Evolutionary conservation across 2,329 filamentous ascomycete species (phyloP), one percentile per base, ranked within the genome.

Genomic region (Talaromyces sp.): DNA sequence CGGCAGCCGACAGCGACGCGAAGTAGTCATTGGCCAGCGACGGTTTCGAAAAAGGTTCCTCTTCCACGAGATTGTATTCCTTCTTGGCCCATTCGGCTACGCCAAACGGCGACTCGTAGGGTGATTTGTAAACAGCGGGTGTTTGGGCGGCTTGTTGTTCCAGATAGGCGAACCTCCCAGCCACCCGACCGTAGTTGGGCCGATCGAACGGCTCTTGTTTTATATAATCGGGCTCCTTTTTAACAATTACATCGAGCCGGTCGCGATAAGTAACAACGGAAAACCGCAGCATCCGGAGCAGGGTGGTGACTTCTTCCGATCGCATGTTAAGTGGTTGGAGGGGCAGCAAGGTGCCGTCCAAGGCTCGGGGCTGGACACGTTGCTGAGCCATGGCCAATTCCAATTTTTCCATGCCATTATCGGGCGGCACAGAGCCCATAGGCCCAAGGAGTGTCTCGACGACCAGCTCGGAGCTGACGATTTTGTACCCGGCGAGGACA

Each of bases 331-430:
- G 71, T 37, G 76, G 76, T 63, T 79, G 78, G 62, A 73, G 70
- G 14, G 76, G 73, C 31, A 79, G 68, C 61, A 78, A 65, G 57
- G 76, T 75, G 57, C 77, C 77, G 69, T 80, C 77, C 31, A 72
- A 68, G 27, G 77, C 74, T 64, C 75, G 72, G 14, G 76, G 74
- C 65, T 79, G 76, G 58, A 80, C 78, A 64, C 76, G 74, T 67
- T 79, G 78, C 68, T 80, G 78, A 62, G 77, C 76, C 78, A 80
- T 80, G 61, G 75, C 76, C n/a, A 79, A 72, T 65, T 76, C 78
- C 39, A 80, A 69, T 66, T 80, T 80, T 67, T 80, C 78, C 61
- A 80, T 71, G 27, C 78, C 78, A 73, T 76, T 78, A 57, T 73
- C 71, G 9, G 78, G 78, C 49, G 77, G 72, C 27, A 77, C 74